phyloP scores from a whole-genome alignment of 805 yeast genomes.

The Schwanniomyces sp. region DNA sequence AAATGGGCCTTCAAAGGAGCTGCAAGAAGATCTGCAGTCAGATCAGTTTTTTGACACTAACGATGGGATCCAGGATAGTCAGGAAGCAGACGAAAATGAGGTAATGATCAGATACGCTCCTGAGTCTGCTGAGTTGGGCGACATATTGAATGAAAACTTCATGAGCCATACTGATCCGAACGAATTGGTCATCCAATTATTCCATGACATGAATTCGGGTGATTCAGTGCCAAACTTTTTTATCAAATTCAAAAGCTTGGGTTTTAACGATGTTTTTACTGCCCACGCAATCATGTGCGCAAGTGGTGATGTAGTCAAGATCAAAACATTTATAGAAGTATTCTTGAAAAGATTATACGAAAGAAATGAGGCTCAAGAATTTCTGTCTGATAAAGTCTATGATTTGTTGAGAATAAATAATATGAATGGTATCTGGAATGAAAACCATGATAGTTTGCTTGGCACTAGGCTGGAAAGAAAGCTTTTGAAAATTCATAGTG shows the following conservation, averaged over 20 bases:
- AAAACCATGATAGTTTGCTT: conserved; percentile 10
- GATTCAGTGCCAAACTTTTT: conserved; percentile 4
- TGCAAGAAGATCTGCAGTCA: neutral
- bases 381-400: conserved; percentile 5
- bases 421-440: conserved; percentile 14
- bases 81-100: conserved; percentile 1
- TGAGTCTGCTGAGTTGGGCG: neutral
- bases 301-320: conserved; percentile 10
- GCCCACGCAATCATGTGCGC: conserved; percentile 15
- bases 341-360: conserved; percentile 9
- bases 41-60: conserved; percentile 1
- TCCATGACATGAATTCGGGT: conserved; percentile 1
- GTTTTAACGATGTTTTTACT: conserved; percentile 18
- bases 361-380: conserved; percentile 1
- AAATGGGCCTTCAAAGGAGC: neutral
- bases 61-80: neutral
- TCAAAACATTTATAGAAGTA: conserved; percentile 8
- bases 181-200: conserved; percentile 1
- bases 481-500: conserved; percentile 12
- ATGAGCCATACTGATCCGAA: conserved; percentile 4
- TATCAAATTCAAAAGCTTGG: conserved; percentile 11
- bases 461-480: conserved; percentile 1
- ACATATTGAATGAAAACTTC: conserved; percentile 6
- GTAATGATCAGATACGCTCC: conserved; percentile 4
- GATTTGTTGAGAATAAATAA: conserved; percentile 6